Evolutionary conservation across 225 moss, liverwort and hornwort species (phyloP).

Genomic region (Neckera pumila): DNA sequence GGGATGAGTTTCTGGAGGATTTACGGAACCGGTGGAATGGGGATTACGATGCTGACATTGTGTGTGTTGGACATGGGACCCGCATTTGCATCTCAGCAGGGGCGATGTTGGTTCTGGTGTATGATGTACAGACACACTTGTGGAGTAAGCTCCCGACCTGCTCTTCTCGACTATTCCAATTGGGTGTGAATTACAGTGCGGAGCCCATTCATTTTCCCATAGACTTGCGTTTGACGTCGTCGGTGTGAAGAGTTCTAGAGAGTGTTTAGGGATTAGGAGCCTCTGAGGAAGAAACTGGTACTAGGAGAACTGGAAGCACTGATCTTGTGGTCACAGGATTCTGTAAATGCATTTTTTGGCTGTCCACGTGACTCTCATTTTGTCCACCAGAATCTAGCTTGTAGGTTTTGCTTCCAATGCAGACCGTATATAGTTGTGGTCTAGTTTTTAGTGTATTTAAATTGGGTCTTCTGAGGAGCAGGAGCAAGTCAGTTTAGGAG

Average conservation of each 20-base stretch:
- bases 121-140: not conserved
- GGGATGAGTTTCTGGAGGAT: slow-evolving; percentile 29
- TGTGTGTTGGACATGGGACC: slow-evolving; percentile 19
- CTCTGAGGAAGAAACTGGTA: not conserved
- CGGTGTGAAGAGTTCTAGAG: slow-evolving; percentile 4
- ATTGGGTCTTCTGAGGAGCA: not conserved
- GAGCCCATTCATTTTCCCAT: slow-evolving; percentile 43
- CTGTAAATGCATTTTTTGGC: not conserved
- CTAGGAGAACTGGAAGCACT: not conserved
- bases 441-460: not conserved
- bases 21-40: slow-evolving; percentile 24
- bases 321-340: not conserved
- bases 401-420: not conserved
- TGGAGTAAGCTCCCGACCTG: slow-evolving; percentile 34
- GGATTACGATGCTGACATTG: slow-evolving; percentile 19
- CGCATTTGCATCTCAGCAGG: slow-evolving; percentile 41
- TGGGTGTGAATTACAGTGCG: slow-evolving; percentile 15
- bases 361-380: not conserved
- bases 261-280: not conserved
- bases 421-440: not conserved
- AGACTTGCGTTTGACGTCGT: slow-evolving; percentile 15
- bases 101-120: slow-evolving; percentile 26
- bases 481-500: not conserved
- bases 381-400: not conserved
- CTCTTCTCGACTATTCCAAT: slow-evolving; percentile 1